Conservation (phyloP, 2,329 filamentous ascomycete species). For the Pseudocercospora cruenta region DNA sequence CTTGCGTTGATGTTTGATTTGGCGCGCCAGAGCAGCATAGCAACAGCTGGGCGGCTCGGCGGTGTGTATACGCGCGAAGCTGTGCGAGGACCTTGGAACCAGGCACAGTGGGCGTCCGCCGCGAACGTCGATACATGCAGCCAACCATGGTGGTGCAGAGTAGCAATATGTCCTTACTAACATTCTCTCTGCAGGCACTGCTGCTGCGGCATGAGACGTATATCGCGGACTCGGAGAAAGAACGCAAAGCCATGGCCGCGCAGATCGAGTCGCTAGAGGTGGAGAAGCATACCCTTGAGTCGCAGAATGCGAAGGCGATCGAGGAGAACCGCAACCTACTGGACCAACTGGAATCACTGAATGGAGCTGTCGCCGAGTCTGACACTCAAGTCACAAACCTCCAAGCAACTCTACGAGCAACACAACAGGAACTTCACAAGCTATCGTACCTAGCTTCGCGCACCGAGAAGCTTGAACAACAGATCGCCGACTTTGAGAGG, state of each 20-base stretch:
- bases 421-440: constrained; percentile 75
- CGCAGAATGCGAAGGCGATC: constrained; percentile 74
- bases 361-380: constrained; percentile 75
- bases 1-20: constrained; percentile 44
- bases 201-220: constrained; percentile 91
- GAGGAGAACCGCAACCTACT: constrained; percentile 81
- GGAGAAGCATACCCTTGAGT: constrained; percentile 71
- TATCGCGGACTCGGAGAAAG: constrained; percentile 87
- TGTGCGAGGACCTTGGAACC: constrained; percentile 13
- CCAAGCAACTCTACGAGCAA: constrained; percentile 74
- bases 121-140: constrained; percentile 7
- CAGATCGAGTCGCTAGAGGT: constrained; percentile 76
- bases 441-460: constrained; percentile 74
- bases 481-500: constrained; percentile 76
- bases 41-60: constrained; percentile 6
- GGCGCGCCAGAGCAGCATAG: constrained; percentile 10
- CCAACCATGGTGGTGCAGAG: constrained; percentile 2
- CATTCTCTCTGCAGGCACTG: constrained; percentile 77
- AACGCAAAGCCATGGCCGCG: constrained; percentile 71
- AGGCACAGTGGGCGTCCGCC: constrained; percentile 8
- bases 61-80: constrained; percentile 11
- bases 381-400: constrained; percentile 78
- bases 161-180: constrained; percentile 60
- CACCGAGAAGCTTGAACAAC: constrained; percentile 77
- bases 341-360: constrained; percentile 82